phyloP scores from a whole-genome alignment of 805 yeast species.

The Myxozyma neotropica region DNA sequence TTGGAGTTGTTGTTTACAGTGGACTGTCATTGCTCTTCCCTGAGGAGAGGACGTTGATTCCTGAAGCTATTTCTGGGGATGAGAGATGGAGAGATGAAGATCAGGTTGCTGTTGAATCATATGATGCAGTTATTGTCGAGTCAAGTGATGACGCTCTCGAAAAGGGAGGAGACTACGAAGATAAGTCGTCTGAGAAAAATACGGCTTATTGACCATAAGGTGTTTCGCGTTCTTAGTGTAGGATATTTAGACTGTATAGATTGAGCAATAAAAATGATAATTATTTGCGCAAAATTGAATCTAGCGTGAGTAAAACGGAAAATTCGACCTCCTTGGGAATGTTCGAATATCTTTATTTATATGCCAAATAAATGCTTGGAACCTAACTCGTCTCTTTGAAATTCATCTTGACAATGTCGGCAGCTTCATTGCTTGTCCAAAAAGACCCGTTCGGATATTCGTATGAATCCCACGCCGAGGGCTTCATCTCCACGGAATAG shows the following conservation, averaged over 20 bases:
- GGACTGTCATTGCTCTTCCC: constrained; percentile 32
- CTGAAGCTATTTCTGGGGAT: constrained; percentile 22
- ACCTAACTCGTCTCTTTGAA: background rate
- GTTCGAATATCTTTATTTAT: too few relatives aligned
- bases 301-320: too few relatives aligned
- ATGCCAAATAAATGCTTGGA: too few relatives aligned
- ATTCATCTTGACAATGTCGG: constrained; percentile 9
- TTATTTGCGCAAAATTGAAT: too few relatives aligned
- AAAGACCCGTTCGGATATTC: constrained; percentile 42
- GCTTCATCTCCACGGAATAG: constrained; percentile 42
- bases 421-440: constrained; percentile 38
- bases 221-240: background rate
- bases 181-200: background rate
- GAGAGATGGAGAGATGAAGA: background rate
- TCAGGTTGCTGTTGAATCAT: background rate
- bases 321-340: too few relatives aligned
- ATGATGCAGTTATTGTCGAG: background rate
- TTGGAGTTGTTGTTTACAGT: constrained; percentile 28
- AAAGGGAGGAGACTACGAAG: background rate
- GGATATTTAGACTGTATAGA: background rate
- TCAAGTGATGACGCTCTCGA: background rate
- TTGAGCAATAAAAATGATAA: too few relatives aligned
- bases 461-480: constrained; percentile 37
- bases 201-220: background rate
- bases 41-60: constrained; percentile 17